Base-by-base conservation (phyloP, 2,329 filamentous ascomycete species). In the Pseudogymnoascus sp. region DNA sequence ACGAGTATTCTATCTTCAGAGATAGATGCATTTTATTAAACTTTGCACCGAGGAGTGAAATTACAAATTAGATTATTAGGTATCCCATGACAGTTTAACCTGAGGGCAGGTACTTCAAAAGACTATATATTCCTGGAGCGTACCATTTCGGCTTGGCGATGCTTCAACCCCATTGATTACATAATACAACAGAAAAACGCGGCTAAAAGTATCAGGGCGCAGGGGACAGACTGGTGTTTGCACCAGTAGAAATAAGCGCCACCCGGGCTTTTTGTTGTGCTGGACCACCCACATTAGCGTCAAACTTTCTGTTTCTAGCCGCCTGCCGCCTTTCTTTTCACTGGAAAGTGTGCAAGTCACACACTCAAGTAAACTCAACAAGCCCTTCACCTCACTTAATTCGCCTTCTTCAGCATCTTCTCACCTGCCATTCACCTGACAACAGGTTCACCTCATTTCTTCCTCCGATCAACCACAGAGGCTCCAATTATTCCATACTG, bases 301-400 rank as follows among this genome's bases (percentile, higher is more conserved):
- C 50, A 56, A 56, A 56, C 50, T 56, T 56, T 56, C 50, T 56
- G 50, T 56, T 31, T 33, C 50, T 56, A 56, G 50, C 50, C 50
- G 50, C 50, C 50, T 21, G 50, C 50, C 50, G 50, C 50, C 50
- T 56, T 56, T 56, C 28, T 56, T 56, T 56, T 56, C 50, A 33
- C 28, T 56, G 50, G 50, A 56, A 56, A 33, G 50, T 56, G 50
- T 56, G 50, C 28, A 56, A 56, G 50, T 16, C 25, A 53, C 25
- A 53, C 25, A 53, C n/a, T 16, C 11, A 53, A 53, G 25, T 56
- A 31, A 33, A 56, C 50, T 12, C 50, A 33, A 33, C 28, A 56
- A 56, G 10, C 50, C 50, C 28, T 33, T 33, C 50, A 56, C 28
- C 50, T 33, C 50, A 56, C n/a, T 16, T 56, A 56, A 33, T 33